These are phyloP conservation scores for Ajuga reptans DNA, from an alignment of 305 asterid species.

Conservation along the genomic window DNA sequence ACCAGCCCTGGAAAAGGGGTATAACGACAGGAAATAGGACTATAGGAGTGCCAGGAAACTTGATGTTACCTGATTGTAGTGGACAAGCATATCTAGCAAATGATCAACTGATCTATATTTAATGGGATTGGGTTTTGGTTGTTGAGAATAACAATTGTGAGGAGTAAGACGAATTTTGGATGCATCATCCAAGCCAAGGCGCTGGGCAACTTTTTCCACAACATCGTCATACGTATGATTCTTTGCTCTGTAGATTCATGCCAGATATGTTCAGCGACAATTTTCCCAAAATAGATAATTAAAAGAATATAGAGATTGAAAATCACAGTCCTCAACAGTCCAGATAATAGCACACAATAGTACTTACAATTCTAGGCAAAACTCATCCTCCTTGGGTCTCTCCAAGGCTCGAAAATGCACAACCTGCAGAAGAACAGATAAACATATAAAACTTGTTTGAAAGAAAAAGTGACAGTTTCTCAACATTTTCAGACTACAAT, in stretches of 20 bases:
- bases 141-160: constrained; percentile 64
- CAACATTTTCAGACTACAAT: background rate
- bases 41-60: background rate
- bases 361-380: constrained; percentile 88
- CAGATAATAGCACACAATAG: constrained; percentile 14
- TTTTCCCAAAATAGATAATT: background rate
- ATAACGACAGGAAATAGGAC: background rate
- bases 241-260: constrained; percentile 56
- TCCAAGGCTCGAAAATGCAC: constrained; percentile 91
- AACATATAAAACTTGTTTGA: background rate
- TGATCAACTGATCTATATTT: constrained; percentile 82
- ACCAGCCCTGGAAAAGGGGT: background rate
- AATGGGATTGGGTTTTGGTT: constrained; percentile 60
- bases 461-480: background rate
- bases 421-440: constrained; percentile 39
- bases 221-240: constrained; percentile 89
- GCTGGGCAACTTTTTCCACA: constrained; percentile 79
- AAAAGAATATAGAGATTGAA: constrained; percentile 20
- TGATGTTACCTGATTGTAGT: constrained; percentile 78
- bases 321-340: constrained; percentile 9
- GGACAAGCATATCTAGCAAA: constrained; percentile 88
- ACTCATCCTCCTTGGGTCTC: constrained; percentile 89
- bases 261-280: constrained; percentile 11
- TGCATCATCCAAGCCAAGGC: constrained; percentile 73
- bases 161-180: constrained; percentile 91